These are phyloP conservation scores for Rhizopogon roseolus DNA, from an alignment of 768 basidiomycete species.

Conservation along the genomic window DNA sequence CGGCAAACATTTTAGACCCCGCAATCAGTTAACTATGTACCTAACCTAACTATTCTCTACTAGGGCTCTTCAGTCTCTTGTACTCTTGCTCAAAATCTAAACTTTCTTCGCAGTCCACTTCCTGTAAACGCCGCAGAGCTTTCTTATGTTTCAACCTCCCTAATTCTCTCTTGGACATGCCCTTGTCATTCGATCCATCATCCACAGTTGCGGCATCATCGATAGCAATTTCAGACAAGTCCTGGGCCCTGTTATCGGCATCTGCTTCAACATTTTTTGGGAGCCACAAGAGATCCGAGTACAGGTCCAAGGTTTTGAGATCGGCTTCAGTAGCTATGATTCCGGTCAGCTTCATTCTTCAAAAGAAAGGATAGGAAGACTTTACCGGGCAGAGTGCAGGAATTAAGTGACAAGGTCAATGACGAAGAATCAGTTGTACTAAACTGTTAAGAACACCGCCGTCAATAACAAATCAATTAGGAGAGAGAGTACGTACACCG, in stretches of 20 bases:
- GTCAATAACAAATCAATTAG: not conserved
- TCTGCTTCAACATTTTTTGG: slow-evolving; percentile 54
- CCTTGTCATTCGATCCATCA: slow-evolving; percentile 13
- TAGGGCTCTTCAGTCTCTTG: slow-evolving; percentile 16
- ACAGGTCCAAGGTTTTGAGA: slow-evolving; percentile 53
- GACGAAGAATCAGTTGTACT: slow-evolving; percentile 14
- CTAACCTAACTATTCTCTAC: too few relatives aligned
- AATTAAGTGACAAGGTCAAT: slow-evolving; percentile 42
- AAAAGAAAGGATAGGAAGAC: slow-evolving; percentile 5
- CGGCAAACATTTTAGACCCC: too few relatives aligned
- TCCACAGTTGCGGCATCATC: slow-evolving; percentile 11
- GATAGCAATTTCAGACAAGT: slow-evolving; percentile 10
- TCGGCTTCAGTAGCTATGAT: slow-evolving; percentile 45
- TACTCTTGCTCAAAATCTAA: slow-evolving; percentile 3
- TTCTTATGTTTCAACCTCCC: slow-evolving; percentile 50
- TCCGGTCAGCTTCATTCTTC: not conserved
- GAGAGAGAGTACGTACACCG: slow-evolving; percentile 28
- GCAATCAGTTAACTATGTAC: too few relatives aligned
- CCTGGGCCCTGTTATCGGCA: slow-evolving; percentile 35
- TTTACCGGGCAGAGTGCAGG: slow-evolving; percentile 43
- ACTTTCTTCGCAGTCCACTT: slow-evolving; percentile 1
- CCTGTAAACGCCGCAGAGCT: slow-evolving; percentile 30
- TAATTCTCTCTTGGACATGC: slow-evolving; percentile 39
- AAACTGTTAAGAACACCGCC: slow-evolving; percentile 14
- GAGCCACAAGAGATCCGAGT: slow-evolving; percentile 48